Evolutionary conservation across 805 yeast species (phyloP), one percentile per base, ranked within the genome.

Genomic region (Metschnikowia kunwiensis): DNA sequence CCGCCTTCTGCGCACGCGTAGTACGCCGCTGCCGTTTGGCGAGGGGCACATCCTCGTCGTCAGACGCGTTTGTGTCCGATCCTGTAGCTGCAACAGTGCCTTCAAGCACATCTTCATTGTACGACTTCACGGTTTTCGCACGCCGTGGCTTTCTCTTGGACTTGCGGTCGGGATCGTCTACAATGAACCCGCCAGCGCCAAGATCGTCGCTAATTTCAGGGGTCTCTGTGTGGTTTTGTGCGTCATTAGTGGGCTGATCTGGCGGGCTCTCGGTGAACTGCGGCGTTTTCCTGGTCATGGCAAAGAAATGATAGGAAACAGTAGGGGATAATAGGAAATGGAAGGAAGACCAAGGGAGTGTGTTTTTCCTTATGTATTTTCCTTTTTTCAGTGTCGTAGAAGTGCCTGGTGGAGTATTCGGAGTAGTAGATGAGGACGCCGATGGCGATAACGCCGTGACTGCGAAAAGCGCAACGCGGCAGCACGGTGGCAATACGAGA

Each of bases 21-120:
- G 13, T 32, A 11, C 34, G 25, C 15, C 23, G 18, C 18, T 19
- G 30, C 6, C 36, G 27, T 15, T 37, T 37, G 2, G 14, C 22
- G n/a, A 18, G 21, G 10, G 37, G 33, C 13, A 12, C 22, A 2
- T 11, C 30, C 10, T 27, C 36, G 16, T 26, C 36, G 10, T 32
- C 23, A n/a, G n/a, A n/a, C n/a, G n/a, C n/a, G n/a, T n/a, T n/a
- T n/a, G n/a, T n/a, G n/a, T n/a, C n/a, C n/a, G n/a, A n/a, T n/a
- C n/a, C n/a, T n/a, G n/a, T n/a, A n/a, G n/a, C n/a, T n/a, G n/a
- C n/a, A n/a, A n/a, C n/a, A n/a, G n/a, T 14, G 13, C 30, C 28
- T 18, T 42, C 45, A 12, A 34, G 30, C 16, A 15, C 45, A 21
- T 51, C 51, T 31, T 58, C 64, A 19, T 49, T 45, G 32, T 61